phyloP scores from a whole-genome alignment of 2,329 filamentous ascomycete species.

The Fusarium burgessii region DNA sequence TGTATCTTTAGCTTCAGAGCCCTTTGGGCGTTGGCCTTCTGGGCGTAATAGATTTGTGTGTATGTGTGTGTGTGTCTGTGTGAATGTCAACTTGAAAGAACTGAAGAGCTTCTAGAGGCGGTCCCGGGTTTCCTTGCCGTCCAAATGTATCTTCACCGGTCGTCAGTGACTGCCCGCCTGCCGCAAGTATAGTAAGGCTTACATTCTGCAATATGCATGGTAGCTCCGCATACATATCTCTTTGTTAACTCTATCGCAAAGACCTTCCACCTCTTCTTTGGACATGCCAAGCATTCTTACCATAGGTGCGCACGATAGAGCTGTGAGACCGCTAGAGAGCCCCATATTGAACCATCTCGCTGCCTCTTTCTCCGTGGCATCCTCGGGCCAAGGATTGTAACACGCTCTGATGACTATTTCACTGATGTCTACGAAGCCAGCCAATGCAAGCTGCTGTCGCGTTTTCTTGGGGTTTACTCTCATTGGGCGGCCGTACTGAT shows the following conservation, averaged over 20 bases:
- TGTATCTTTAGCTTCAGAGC: constrained; percentile 22
- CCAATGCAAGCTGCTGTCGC: not conserved
- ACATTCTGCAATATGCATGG: not conserved
- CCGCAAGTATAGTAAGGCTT: not conserved
- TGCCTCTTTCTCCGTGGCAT: not conserved
- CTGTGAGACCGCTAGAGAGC: not conserved
- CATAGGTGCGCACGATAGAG: not conserved
- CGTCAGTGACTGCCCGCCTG: not conserved
- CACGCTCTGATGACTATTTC: not conserved
- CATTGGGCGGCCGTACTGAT: not conserved
- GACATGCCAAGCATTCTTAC: not conserved
- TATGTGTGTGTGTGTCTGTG: not conserved
- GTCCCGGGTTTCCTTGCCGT: not conserved
- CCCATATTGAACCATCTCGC: not conserved
- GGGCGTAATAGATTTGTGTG: not conserved
- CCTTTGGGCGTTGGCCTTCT: not conserved
- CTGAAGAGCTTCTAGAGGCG: not conserved
- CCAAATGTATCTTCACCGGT: not conserved
- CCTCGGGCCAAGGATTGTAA: not conserved
- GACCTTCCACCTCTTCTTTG: not conserved
- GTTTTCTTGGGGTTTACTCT: not conserved
- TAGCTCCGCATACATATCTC: not conserved
- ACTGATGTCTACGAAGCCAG: not conserved
- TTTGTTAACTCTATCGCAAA: not conserved
- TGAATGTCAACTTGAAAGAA: not conserved